Evolutionary conservation across 257 asterid species (phyloP).

Genomic region (Henckelia pumila): DNA sequence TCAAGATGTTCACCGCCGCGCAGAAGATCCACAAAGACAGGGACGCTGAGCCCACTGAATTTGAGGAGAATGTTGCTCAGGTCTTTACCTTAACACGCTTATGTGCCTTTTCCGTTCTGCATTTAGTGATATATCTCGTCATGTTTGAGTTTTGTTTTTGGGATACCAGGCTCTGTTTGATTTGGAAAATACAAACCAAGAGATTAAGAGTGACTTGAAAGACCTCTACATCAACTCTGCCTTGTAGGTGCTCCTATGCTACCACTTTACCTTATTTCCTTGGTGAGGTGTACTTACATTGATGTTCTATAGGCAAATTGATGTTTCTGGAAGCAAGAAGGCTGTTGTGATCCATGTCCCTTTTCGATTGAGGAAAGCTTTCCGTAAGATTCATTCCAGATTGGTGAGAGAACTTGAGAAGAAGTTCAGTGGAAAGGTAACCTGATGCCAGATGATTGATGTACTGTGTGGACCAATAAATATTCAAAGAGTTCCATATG

Average conservation of each 20-base stretch:
- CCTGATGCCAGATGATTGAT: neutral
- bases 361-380: conserved; percentile 70
- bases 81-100: conserved; percentile 26
- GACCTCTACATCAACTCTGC: conserved; percentile 88
- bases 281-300: neutral
- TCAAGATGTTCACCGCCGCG: conserved; percentile 69
- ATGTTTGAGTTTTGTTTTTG: neutral
- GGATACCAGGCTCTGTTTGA: conserved; percentile 68
- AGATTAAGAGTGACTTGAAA: conserved; percentile 77
- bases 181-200: conserved; percentile 80
- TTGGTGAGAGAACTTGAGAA: conserved; percentile 90
- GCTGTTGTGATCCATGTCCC: conserved; percentile 92
- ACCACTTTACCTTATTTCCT: neutral
- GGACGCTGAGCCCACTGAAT: conserved; percentile 81
- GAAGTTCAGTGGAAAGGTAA: conserved; percentile 95
- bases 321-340: conserved; percentile 70
- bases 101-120: neutral
- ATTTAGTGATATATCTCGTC: neutral
- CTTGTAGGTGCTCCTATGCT: conserved; percentile 38
- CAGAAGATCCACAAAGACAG: conserved; percentile 76
- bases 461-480: neutral
- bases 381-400: conserved; percentile 84
- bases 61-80: conserved; percentile 86
- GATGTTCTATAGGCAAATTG: conserved; percentile 56
- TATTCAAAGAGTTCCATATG: neutral